phyloP scores from a whole-genome alignment of 1,284 basidiomycete genomes.

The Cutaneotrichosporon sp. region DNA sequence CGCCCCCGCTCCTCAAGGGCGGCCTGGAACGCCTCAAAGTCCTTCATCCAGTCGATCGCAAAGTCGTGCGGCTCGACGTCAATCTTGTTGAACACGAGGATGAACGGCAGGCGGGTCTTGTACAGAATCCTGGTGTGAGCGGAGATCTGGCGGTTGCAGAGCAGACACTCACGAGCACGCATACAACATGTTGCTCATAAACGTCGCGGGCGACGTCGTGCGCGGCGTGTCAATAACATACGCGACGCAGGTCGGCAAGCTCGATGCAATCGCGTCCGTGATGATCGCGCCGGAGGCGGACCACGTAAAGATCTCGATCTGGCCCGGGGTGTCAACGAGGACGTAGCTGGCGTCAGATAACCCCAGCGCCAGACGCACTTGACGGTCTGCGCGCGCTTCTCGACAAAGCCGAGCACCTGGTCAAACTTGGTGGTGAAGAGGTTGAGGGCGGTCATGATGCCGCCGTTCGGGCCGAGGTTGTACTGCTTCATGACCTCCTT shows the following conservation, averaged over 20 bases:
- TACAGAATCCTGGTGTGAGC: conserved; percentile 76
- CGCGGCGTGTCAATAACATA: conserved; percentile 98
- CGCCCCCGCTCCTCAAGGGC: conserved; percentile 63
- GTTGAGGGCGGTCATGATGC: conserved; percentile 94
- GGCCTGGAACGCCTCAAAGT: conserved; percentile 75
- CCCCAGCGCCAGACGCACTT: conserved; percentile 63
- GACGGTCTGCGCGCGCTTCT: conserved; percentile 82
- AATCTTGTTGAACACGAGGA: conserved; percentile 98
- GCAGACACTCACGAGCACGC: conserved; percentile 78
- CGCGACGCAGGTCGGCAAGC: conserved; percentile 90
- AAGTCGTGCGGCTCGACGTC: conserved; percentile 85
- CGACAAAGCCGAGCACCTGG: conserved; percentile 89
- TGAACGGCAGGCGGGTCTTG: conserved; percentile 96
- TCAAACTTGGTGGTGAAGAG: conserved; percentile 99
- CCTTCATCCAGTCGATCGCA: conserved; percentile 96
- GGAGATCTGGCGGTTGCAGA: not conserved
- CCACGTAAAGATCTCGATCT: conserved; percentile 99
- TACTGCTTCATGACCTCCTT: conserved; percentile 99
- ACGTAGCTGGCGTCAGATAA: conserved; percentile 65
- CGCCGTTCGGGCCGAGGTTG: conserved; percentile 97
- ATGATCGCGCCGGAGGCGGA: conserved; percentile 98
- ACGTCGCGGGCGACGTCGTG: conserved; percentile 92
- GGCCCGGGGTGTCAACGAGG: conserved; percentile 95
- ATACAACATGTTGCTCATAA: conserved; percentile 99
- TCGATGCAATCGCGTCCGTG: conserved; percentile 93